Evolutionary conservation across 2,329 filamentous ascomycete species (phyloP).

Genomic region (Cyphellophora attinorum): DNA sequence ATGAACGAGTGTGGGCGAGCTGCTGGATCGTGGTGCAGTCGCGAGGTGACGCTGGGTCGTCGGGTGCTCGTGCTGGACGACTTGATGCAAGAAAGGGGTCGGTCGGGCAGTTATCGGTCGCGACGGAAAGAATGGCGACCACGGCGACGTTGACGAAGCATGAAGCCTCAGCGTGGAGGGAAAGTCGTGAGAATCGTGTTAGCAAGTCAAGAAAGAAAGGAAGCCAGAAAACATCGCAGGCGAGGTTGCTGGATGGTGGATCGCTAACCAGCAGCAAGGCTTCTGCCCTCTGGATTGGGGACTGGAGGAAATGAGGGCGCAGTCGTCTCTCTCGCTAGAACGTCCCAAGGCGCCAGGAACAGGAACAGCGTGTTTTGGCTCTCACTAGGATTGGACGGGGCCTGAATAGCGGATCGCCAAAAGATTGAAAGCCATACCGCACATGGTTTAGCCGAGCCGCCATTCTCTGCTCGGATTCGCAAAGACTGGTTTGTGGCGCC

Average conservation of each 20-base stretch:
- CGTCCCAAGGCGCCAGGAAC: conserved; percentile 1
- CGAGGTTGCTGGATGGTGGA: neutral
- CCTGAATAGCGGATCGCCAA: neutral
- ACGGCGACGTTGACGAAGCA: conserved; percentile 20
- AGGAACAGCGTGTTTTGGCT: conserved; percentile 3
- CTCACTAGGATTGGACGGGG: neutral
- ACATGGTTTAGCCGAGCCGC: neutral
- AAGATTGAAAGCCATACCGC: neutral
- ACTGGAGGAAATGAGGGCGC: neutral
- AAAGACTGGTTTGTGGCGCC: neutral
- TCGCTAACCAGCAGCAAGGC: neutral
- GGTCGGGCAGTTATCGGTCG: conserved; percentile 17
- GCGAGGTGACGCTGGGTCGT: neutral
- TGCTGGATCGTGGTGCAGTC: conserved; percentile 12
- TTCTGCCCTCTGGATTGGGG: conserved; percentile 1
- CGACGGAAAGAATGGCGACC: conserved; percentile 19
- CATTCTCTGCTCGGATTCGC: neutral
- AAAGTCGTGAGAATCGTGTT: conserved; percentile 5
- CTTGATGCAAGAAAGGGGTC: conserved; percentile 6
- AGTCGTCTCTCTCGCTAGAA: neutral
- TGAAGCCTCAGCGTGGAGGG: conserved; percentile 16
- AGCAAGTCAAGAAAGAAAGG: conserved; percentile 1
- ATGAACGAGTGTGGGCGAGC: conserved; percentile 2
- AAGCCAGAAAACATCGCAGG: conserved; percentile 1
- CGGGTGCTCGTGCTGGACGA: neutral